These are phyloP conservation scores for Rossbeevera mucosa DNA, from an alignment of 768 basidiomycete genomes.

Conservation along the genomic window DNA sequence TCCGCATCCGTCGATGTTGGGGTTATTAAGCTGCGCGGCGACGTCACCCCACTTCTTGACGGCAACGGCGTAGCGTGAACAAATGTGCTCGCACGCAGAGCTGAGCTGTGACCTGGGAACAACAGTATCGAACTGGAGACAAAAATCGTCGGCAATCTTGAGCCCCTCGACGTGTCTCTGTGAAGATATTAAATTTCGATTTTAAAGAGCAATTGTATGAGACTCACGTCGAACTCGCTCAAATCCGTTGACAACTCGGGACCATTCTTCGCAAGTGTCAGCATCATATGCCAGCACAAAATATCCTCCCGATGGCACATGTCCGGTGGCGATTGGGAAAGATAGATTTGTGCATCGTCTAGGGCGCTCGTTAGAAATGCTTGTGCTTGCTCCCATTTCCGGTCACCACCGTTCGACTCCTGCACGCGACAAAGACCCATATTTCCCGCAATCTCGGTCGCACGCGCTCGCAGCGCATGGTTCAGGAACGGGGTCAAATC, in stretches of 20 bases:
- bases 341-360: constrained; percentile 56
- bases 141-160: constrained; percentile 49
- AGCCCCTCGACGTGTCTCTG: constrained; percentile 38
- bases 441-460: constrained; percentile 53
- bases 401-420: constrained; percentile 35
- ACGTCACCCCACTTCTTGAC: constrained; percentile 44
- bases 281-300: constrained; percentile 55
- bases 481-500: constrained; percentile 51
- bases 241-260: constrained; percentile 45
- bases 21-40: constrained; percentile 34
- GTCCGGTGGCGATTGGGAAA: constrained; percentile 54
- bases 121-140: constrained; percentile 37
- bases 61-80: constrained; percentile 41
- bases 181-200: constrained; percentile 4
- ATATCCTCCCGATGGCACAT: constrained; percentile 55
- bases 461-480: constrained; percentile 54
- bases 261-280: constrained; percentile 49
- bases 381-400: constrained; percentile 53
- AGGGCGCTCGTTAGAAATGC: constrained; percentile 56
- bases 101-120: constrained; percentile 50
- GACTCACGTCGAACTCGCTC: constrained; percentile 44
- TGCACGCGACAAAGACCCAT: constrained; percentile 47
- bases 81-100: constrained; percentile 45
- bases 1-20: constrained; percentile 14
- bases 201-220: neutral